Percentiles rank a stretch among this genome's conserved stretches.
These are phyloP conservation scores for Paraconiothyrium sp. DNA, from an alignment of 2,329 filamentous ascomycete genomes.

Conservation along the genomic window DNA sequence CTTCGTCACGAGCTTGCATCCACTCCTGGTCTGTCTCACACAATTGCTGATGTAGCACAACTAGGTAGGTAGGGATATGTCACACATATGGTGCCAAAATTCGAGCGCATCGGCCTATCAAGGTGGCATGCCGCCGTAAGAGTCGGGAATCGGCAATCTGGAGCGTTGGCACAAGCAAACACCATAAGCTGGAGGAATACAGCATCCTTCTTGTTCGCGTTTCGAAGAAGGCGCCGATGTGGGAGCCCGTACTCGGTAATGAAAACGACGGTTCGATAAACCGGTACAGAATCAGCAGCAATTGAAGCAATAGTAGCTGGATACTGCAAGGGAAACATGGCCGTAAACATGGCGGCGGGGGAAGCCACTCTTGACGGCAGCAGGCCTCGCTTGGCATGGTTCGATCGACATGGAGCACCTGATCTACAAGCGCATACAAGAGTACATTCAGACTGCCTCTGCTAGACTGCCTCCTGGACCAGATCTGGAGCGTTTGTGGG, in stretches of 20 bases:
- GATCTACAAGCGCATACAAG: not conserved
- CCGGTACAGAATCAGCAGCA: not conserved
- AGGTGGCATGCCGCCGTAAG: not conserved
- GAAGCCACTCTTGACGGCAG: not conserved
- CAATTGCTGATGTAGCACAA: not conserved
- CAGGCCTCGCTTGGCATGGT: not conserved
- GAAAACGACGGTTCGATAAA: not conserved
- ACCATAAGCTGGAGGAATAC: not conserved
- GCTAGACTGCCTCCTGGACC: no score
- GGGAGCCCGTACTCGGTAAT: not conserved
- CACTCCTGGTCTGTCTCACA: no score
- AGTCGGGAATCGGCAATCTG: no score
- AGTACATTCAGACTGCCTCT: no score
- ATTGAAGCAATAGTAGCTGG: not conserved
- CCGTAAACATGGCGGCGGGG: not conserved
- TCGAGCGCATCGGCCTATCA: not conserved
- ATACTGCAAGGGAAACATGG: not conserved
- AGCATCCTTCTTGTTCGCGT: not conserved
- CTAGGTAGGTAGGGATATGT: not conserved
- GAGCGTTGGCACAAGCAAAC: not conserved
- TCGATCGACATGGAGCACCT: not conserved
- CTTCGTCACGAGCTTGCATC: no score
- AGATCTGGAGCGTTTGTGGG: not conserved
- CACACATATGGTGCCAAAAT: not conserved
- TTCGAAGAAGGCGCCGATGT: not conserved